A percentile compares a stretch with the other conserved stretches of the same genome.
Evolutionary conservation across 129 eudicot genomes (phyloP).

Genomic region (Sambucus nigra): DNA sequence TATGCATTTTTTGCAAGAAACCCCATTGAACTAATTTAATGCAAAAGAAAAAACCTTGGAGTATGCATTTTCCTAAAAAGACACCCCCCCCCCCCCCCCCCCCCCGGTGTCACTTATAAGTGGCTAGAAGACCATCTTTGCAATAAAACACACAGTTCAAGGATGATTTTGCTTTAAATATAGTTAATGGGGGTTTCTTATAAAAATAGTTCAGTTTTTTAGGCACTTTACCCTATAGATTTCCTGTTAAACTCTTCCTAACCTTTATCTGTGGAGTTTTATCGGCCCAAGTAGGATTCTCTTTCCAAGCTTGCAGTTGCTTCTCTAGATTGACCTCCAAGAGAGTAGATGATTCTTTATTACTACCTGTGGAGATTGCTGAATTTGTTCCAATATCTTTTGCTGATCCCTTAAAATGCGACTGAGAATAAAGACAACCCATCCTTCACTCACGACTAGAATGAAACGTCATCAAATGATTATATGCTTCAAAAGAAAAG

Average conservation of each 20-base stretch:
- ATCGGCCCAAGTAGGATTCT: slow-evolving; percentile 72
- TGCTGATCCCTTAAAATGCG: slow-evolving; percentile 29
- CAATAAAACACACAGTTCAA: too few relatives aligned
- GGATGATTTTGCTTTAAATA: neutral
- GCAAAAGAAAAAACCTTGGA: neutral
- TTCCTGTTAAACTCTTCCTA: slow-evolving; percentile 14
- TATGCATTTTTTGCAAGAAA: too few relatives aligned
- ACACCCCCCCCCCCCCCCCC: too few relatives aligned
- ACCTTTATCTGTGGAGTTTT: slow-evolving; percentile 63
- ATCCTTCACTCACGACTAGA: neutral
- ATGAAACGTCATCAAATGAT: neutral
- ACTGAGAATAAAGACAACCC: slow-evolving; percentile 28
- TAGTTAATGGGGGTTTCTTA: slow-evolving; percentile 1
- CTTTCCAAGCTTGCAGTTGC: slow-evolving; percentile 81
- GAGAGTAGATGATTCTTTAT: slow-evolving; percentile 19
- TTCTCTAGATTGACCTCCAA: slow-evolving; percentile 41
- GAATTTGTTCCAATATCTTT: slow-evolving; percentile 23
- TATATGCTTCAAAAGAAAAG: slow-evolving; percentile 5
- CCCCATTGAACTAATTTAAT: too few relatives aligned
- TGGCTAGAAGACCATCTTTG: too few relatives aligned
- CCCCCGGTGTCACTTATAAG: too few relatives aligned
- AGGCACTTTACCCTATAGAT: too few relatives aligned
- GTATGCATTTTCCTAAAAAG: slow-evolving; percentile 4
- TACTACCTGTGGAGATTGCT: slow-evolving; percentile 18
- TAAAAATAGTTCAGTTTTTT: too few relatives aligned